These are phyloP conservation scores for Stachybotrys chartarum DNA, from an alignment of 2,329 filamentous ascomycete genomes.

Conservation along the genomic window DNA sequence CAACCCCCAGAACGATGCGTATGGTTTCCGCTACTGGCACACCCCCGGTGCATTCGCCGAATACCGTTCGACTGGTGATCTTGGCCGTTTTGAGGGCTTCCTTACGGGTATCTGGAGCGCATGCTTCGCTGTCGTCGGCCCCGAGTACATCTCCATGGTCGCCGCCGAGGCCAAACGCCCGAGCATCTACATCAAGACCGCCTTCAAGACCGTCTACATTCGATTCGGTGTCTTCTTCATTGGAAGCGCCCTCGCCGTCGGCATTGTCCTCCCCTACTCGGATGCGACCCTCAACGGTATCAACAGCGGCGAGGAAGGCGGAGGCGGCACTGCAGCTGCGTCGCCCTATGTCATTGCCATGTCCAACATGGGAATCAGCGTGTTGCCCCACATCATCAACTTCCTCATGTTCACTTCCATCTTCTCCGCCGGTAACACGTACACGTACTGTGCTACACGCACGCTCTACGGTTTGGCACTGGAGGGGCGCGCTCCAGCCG, in stretches of 20 bases:
- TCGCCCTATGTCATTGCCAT: conserved; percentile 60
- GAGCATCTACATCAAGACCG: conserved; percentile 55
- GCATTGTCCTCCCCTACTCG: conserved; percentile 60
- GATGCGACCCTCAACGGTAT: conserved; percentile 50
- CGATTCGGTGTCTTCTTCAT: conserved; percentile 67
- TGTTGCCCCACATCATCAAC: conserved; percentile 52
- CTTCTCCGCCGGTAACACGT: conserved; percentile 42
- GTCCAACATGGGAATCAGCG: conserved; percentile 43
- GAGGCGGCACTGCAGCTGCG: conserved; percentile 39
- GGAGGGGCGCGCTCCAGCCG: conserved; percentile 39
- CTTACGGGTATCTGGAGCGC: conserved; percentile 59
- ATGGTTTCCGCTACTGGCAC: conserved; percentile 64
- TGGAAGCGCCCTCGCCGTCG: conserved; percentile 58
- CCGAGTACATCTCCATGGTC: conserved; percentile 62
- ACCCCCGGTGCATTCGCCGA: conserved; percentile 35
- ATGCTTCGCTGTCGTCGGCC: conserved; percentile 56
- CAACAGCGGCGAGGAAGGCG: conserved; percentile 26
- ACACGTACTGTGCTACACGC: conserved; percentile 43
- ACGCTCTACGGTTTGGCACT: conserved; percentile 43
- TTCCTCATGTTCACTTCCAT: conserved; percentile 38
- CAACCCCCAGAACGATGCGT: conserved; percentile 62
- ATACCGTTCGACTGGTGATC: conserved; percentile 48
- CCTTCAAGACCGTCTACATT: conserved; percentile 68
- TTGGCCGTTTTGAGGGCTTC: conserved; percentile 66
- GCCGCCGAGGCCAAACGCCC: conserved; percentile 63